Evolutionary conservation across 305 asterid genomes (phyloP).

Genomic region (Plantago lanceolata): DNA sequence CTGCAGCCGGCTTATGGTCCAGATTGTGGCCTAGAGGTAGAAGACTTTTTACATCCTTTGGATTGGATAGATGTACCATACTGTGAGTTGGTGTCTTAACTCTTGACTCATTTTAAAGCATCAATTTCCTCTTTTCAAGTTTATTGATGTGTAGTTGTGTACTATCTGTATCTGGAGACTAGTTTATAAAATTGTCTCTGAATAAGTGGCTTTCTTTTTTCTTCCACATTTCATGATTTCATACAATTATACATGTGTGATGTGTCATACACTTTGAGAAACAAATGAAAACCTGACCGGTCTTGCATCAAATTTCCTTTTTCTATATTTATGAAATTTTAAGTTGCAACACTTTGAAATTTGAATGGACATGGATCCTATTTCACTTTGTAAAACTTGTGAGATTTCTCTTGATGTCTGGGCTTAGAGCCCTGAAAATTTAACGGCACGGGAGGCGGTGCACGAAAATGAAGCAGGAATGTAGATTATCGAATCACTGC

Average conservation of each 20-base stretch:
- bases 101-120: not conserved
- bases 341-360: not conserved
- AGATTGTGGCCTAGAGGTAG: slow-evolving; percentile 51
- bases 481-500: not conserved
- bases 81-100: slow-evolving; percentile 37
- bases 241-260: not conserved
- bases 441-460: not conserved
- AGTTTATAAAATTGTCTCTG: not conserved
- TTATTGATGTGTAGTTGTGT: not conserved
- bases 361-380: not conserved
- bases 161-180: not conserved
- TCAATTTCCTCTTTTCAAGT: no score
- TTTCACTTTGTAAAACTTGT: not conserved
- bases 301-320: not conserved
- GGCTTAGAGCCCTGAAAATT: not conserved
- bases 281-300: not conserved
- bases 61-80: slow-evolving; percentile 72
- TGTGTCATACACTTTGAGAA: not conserved
- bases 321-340: not conserved
- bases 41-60: slow-evolving; percentile 52
- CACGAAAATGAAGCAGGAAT: not conserved
- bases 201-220: not conserved
- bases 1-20: slow-evolving; percentile 43
- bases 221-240: no score
- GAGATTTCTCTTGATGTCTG: not conserved